A percentile compares a stretch with the other conserved stretches of the same genome.
Conservation (phyloP, 257 asterid species). For the Lycium barbarum region DNA sequence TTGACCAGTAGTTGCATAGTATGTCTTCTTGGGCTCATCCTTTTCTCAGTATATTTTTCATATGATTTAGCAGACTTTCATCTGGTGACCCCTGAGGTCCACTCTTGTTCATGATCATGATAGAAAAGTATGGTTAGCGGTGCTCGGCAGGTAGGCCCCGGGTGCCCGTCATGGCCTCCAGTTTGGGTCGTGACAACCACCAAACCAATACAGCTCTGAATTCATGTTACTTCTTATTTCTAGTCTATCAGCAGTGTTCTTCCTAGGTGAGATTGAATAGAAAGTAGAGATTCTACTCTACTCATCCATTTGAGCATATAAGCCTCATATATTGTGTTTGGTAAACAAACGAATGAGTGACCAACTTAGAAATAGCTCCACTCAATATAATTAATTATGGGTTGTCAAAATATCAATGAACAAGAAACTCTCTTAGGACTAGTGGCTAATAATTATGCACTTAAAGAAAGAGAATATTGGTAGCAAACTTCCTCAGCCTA, state of each 20-base stretch:
- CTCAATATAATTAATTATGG: background rate
- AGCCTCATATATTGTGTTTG: constrained; percentile 1
- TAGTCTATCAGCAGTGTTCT: background rate
- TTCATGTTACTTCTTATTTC: constrained; percentile 6
- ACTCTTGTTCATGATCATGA: no score
- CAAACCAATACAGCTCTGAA: background rate
- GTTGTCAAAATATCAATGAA: background rate
- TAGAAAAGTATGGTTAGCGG: no score
- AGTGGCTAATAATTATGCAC: constrained; percentile 6
- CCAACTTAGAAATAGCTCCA: background rate
- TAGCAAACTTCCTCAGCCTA: background rate
- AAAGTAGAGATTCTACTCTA: constrained; percentile 12
- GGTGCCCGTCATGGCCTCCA: no score
- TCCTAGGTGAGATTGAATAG: background rate
- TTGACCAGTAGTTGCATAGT: no score
- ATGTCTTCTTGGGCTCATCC: no score
- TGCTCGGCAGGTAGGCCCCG: no score
- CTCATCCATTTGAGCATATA: background rate
- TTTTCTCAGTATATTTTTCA: no score
- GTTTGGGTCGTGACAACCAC: background rate
- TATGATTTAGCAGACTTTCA: no score
- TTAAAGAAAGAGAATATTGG: background rate
- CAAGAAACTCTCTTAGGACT: constrained; percentile 9
- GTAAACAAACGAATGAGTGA: background rate
- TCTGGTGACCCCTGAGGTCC: no score